Conservation (phyloP, 352 stramenopile species). For the Pythium aristosporum region DNA sequence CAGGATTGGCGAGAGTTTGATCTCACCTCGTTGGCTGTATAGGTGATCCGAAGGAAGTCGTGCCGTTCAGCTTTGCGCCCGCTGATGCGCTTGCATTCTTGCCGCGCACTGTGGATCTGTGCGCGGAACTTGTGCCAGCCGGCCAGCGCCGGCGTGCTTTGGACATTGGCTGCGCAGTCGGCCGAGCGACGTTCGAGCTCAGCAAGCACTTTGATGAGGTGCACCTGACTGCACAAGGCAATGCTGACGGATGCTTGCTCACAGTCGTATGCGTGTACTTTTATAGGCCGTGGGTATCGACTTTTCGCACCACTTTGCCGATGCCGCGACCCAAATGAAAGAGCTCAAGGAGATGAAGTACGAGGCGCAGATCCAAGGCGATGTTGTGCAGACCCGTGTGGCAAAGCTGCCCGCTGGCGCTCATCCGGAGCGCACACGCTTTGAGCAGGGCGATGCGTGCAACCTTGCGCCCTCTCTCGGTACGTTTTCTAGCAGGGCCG, state of each 20-base stretch:
- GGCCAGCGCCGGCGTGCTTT: conserved; percentile 77
- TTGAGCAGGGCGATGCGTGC: conserved; percentile 94
- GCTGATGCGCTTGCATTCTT: conserved; percentile 87
- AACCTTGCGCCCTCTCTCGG: conserved; percentile 70
- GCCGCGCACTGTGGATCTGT: conserved; percentile 75
- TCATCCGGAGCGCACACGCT: conserved; percentile 55
- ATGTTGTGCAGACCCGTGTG: conserved; percentile 63
- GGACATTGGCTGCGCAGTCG: conserved; percentile 95
- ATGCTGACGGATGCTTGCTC: neutral
- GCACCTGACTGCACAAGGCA: neutral
- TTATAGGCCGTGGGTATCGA: conserved; percentile 90
- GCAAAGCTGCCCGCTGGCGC: conserved; percentile 64
- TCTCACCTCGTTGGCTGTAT: neutral
- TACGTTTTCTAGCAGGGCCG: conserved; percentile 15
- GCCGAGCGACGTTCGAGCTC: conserved; percentile 92
- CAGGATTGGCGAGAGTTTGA: neutral
- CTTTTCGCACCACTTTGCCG: conserved; percentile 91
- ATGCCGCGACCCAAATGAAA: conserved; percentile 88
- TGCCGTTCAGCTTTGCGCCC: conserved; percentile 72
- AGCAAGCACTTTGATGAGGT: conserved; percentile 92
- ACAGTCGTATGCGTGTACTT: neutral
- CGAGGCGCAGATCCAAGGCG: conserved; percentile 86
- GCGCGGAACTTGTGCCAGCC: conserved; percentile 51
- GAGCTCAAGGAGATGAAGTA: conserved; percentile 76
- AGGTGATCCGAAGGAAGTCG: conserved; percentile 66